Base-by-base conservation (phyloP, 2,329 filamentous ascomycete species). In the Lasiodiplodia sp. region DNA sequence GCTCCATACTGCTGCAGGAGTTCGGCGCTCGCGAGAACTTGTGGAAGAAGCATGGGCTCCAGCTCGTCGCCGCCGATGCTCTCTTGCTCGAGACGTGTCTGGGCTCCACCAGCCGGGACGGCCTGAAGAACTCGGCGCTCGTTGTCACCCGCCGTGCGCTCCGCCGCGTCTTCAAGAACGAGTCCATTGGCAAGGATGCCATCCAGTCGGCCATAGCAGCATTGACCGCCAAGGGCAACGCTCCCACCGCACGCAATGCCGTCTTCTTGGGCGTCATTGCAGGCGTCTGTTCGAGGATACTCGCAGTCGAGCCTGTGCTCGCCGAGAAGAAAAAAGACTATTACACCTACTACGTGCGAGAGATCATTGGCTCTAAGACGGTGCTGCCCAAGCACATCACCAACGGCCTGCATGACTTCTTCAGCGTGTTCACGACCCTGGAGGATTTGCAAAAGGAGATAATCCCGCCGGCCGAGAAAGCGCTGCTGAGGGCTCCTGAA, bases 401-500 rank as follows among this genome's bases (percentile, higher is more conserved):
- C 2, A 85, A 85, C 73, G 92, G 91, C 6, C 82, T 98, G 57
- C 82, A 84, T 62, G 94, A 97, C 77, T 97, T 98, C 82, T 97
- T 97, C 78, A 79, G 83, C 18, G 87, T 86, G 38, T 98, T 95
- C 76, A 85, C 91, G 47, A 90, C 88, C 0, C 77, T 87, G 18
- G 90, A 94, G 28, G 94, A 97, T 72, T 78, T 98, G 37, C 87
- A 88, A 66, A 91, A 88, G 71, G 88, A 95, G 53, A 76, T 98
- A 38, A 85, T 96, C 28, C 93, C 94, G 10, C 84, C 93, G 0
- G 83, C 98, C 16, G 96, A 99, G 76, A 97, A 97, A 81, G 90
- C 92, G 6, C 86, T 99, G 67, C 82, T 99, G 56, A 88, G 96
- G 77, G 91, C 95, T 8, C 96, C 96, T 1, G 96, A 99, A 80